phyloP scores from a whole-genome alignment of 2,329 filamentous ascomycete genomes.

The Colletotrichum sublineola region DNA sequence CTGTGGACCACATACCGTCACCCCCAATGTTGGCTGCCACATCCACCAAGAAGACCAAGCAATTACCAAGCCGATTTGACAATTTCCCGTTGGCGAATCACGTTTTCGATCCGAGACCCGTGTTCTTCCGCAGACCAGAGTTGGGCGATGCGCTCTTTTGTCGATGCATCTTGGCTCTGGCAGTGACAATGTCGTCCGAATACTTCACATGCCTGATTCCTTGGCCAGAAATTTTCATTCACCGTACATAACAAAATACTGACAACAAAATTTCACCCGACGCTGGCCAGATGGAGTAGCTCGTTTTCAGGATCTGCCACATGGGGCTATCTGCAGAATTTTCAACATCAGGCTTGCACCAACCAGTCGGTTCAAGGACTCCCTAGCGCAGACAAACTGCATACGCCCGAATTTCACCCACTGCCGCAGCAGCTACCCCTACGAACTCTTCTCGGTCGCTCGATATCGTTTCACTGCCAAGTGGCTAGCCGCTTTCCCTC shows the following conservation, averaged over 20 bases:
- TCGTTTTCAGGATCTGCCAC: background rate
- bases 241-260: background rate
- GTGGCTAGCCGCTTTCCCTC: background rate
- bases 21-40: conserved; percentile 22
- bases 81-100: conserved; percentile 18
- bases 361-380: background rate
- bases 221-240: background rate
- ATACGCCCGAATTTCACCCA: background rate
- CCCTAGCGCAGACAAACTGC: background rate
- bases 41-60: conserved; percentile 32
- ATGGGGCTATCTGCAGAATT: background rate
- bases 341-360: background rate
- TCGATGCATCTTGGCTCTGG: background rate
- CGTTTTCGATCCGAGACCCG: conserved; percentile 4
- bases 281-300: background rate
- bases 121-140: conserved; percentile 12
- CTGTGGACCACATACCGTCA: background rate
- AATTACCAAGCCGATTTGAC: conserved; percentile 34
- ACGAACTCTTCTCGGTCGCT: background rate
- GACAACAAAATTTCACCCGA: background rate
- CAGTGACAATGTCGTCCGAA: background rate
- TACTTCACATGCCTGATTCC: background rate
- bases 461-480: background rate
- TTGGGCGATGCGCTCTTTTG: background rate
- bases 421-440: too few relatives aligned